phyloP scores from a whole-genome alignment of 371 early-diverging fungal genomes.

The Fennellomyces sp. region DNA sequence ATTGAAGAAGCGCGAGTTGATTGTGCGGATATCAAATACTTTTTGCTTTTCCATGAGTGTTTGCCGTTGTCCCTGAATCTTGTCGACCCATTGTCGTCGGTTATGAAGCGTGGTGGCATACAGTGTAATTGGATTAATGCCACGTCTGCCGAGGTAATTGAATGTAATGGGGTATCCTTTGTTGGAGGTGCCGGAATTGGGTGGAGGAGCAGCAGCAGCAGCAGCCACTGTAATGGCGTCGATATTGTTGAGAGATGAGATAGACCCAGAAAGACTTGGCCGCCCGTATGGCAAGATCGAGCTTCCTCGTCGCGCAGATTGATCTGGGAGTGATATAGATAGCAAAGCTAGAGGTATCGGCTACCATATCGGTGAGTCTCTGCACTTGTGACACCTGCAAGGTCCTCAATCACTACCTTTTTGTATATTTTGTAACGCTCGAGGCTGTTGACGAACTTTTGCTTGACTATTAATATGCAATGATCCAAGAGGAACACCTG shows the following conservation, averaged over 20 bases:
- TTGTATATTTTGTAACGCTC: conserved; percentile 46
- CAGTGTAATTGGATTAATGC: conserved; percentile 63
- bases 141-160: conserved; percentile 75
- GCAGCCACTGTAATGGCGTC: conserved; percentile 10
- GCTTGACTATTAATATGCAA: conserved; percentile 77
- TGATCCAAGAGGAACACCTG: conserved; percentile 88
- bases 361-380: no score
- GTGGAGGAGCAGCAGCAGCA: conserved; percentile 2
- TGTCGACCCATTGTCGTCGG: conserved; percentile 82
- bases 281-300: conserved; percentile 42
- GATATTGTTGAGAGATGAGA: conserved; percentile 16
- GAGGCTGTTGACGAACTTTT: conserved; percentile 33
- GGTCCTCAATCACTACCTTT: conserved; percentile 45
- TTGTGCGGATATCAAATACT: conserved; percentile 59
- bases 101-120: conserved; percentile 74
- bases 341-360: conserved; percentile 81
- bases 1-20: conserved; percentile 27
- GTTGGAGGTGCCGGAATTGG: conserved; percentile 4
- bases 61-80: conserved; percentile 73
- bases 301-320: conserved; percentile 41
- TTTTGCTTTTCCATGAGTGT: conserved; percentile 53
- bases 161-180: conserved; percentile 67
- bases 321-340: conserved; percentile 57
- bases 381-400: no score
- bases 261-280: conserved; percentile 21